These are phyloP conservation scores for Gaeumannomyces sp. DNA, from an alignment of 2,329 filamentous ascomycete genomes.

Conservation along the genomic window DNA sequence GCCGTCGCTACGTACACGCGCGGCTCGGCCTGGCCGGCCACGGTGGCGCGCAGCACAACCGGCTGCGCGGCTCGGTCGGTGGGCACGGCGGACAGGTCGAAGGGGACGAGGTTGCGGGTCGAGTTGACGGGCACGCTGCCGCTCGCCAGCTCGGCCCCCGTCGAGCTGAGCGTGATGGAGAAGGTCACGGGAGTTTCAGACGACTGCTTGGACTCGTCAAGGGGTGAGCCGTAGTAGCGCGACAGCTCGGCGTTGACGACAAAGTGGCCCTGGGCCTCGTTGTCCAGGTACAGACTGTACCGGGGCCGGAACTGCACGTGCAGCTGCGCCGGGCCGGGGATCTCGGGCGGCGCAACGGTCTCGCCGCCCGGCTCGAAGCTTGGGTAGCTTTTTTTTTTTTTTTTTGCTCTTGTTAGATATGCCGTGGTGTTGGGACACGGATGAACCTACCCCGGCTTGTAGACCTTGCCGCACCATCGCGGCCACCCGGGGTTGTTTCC, in stretches of 20 bases:
- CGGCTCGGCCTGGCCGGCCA: slow-evolving; percentile 17
- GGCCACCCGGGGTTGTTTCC: slow-evolving; percentile 37
- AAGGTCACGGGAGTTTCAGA: slow-evolving; percentile 20
- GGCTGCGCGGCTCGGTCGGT: slow-evolving; percentile 32
- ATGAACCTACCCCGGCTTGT: slow-evolving; percentile 33
- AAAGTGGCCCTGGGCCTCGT: slow-evolving; percentile 34
- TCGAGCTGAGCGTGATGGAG: slow-evolving; percentile 28
- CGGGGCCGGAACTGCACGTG: slow-evolving; percentile 39
- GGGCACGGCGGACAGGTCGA: slow-evolving; percentile 29
- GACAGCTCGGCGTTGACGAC: slow-evolving; percentile 38
- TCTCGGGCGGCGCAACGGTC: slow-evolving; percentile 27
- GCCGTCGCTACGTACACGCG: slow-evolving; percentile 29
- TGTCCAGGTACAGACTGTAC: slow-evolving; percentile 39
- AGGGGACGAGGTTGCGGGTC: slow-evolving; percentile 29
- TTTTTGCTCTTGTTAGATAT: not conserved
- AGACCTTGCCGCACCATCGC: slow-evolving; percentile 42
- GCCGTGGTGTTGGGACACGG: too few species aligned
- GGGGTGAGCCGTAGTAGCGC: slow-evolving; percentile 31
- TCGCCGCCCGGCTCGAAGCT: slow-evolving; percentile 40
- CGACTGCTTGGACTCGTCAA: slow-evolving; percentile 15
- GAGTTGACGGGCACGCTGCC: slow-evolving; percentile 28
- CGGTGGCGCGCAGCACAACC: slow-evolving; percentile 30
- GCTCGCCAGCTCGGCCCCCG: slow-evolving; percentile 26
- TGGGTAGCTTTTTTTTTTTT: slow-evolving; percentile 22
- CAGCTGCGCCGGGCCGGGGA: slow-evolving; percentile 28